phyloP scores from a whole-genome alignment of 164 flowering plant species.

The Vitis rotundifolia region DNA sequence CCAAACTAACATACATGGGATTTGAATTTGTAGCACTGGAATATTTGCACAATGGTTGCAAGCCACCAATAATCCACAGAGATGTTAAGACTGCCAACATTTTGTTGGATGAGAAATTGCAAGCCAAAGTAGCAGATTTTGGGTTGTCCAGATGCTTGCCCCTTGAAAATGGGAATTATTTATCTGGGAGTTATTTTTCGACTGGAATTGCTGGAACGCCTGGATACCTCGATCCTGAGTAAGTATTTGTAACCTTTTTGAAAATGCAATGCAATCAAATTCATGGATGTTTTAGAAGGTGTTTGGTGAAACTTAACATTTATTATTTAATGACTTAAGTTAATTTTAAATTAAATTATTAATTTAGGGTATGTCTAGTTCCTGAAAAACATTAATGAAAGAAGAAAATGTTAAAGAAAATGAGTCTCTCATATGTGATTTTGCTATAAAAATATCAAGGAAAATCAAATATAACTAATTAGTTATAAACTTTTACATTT shows the following conservation, averaged over 20 bases:
- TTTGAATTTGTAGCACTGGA: conserved; percentile 42
- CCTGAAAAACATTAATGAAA: not conserved
- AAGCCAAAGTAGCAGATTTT: conserved; percentile 57
- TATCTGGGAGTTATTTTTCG: not conserved
- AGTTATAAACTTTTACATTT: too few relatives aligned
- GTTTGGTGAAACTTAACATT: too few relatives aligned
- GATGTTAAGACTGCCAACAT: conserved; percentile 58
- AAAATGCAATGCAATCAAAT: too few relatives aligned
- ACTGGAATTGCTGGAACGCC: conserved; percentile 50
- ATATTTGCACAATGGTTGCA: conserved; percentile 50
- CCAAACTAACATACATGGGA: not conserved
- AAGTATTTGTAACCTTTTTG: conserved; percentile 10
- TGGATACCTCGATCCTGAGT: conserved; percentile 70
- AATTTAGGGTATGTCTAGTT: too few relatives aligned
- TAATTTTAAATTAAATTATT: too few relatives aligned
- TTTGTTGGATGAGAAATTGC: conserved; percentile 35
- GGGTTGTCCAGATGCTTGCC: conserved; percentile 46
- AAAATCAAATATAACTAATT: too few relatives aligned
- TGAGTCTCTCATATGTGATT: too few relatives aligned
- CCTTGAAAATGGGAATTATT: conserved; percentile 22
- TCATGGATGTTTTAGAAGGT: too few relatives aligned
- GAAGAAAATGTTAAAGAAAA: too few relatives aligned
- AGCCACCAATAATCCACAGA: conserved; percentile 57
- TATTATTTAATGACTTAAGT: too few relatives aligned
- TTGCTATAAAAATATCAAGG: too few relatives aligned